Base-by-base conservation (phyloP, 495 filamentous ascomycete genomes). In the Cudoniella acicularis region DNA sequence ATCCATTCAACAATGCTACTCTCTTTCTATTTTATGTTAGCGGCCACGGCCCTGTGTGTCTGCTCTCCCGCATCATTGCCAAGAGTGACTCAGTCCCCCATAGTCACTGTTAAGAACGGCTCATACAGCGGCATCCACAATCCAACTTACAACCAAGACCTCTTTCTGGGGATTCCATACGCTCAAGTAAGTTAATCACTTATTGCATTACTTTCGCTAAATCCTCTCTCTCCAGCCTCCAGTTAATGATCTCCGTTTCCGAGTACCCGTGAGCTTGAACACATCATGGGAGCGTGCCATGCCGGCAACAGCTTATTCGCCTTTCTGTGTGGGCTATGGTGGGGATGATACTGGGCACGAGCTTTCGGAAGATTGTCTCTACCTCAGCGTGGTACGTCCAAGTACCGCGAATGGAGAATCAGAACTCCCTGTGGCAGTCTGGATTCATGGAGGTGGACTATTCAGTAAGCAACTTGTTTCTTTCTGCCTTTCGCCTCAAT, bases 391-490 rank as follows among this genome's bases (percentile, higher is more conserved):
- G 17, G 71, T 83, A n/a, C 79, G 86, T 16, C 86, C 87, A 0
- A 54, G 74, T 1, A 75, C 75, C 0, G 76, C 67, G 17, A 67
- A 50, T 18, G 54, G 62, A 0, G 65, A 63, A 2, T 57, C 74
- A 3, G 72, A 73, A 3, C 70, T 89, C 2, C 87, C 87, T 0
- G 80, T 89, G 21, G 72, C 83, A 54, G 73, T 87, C 1, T 89
- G 85, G 82, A 89, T 90, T 47, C 85, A 81, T 63, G 86, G 85
- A 24, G 85, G 87, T 25, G 82, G 77, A 0, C 86, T 87, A 55
- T 80, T 87, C 64, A 69, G n/a, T n/a, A n/a, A n/a, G n/a, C n/a
- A n/a, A n/a, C n/a, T n/a, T n/a, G n/a, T n/a, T n/a, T n/a, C n/a
- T n/a, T n/a, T n/a, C n/a, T n/a, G n/a, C n/a, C n/a, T n/a, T n/a